phyloP scores from a whole-genome alignment of 1,284 basidiomycete species.

The Pseudozyma sp. region DNA sequence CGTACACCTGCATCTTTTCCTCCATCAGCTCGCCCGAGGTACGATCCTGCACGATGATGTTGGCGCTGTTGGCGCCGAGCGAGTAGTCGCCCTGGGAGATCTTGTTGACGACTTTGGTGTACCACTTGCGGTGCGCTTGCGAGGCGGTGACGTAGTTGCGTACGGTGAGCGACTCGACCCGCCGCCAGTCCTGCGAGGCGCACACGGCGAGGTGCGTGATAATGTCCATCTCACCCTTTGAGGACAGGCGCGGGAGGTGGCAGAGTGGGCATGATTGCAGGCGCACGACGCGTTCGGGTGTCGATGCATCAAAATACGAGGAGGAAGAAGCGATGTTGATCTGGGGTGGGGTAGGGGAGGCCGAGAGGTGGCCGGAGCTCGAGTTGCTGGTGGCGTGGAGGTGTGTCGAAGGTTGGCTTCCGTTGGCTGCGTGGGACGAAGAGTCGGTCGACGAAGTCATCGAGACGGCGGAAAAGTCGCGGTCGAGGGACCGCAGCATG shows the following conservation, averaged over 20 bases:
- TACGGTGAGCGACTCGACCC: constrained; percentile 78
- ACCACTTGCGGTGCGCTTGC: constrained; percentile 97
- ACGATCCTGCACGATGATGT: constrained; percentile 78
- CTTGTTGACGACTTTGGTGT: constrained; percentile 86
- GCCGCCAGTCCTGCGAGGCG: constrained; percentile 87
- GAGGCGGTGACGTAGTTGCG: constrained; percentile 94
- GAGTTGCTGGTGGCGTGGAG: constrained; percentile 3
- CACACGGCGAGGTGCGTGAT: constrained; percentile 88
- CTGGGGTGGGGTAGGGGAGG: constrained; percentile 25
- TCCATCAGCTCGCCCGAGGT: constrained; percentile 91
- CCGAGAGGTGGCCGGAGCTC: constrained; percentile 27
- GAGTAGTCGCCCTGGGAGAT: constrained; percentile 82
- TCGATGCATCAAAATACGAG: constrained; percentile 10
- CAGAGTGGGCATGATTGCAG: constrained; percentile 93
- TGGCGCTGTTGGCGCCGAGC: constrained; percentile 90
- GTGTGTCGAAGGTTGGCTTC: background rate
- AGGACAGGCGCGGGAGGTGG: constrained; percentile 83
- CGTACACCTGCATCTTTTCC: constrained; percentile 97
- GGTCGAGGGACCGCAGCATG: constrained; percentile 28
- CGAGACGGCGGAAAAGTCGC: constrained; percentile 39
- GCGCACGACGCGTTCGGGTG: constrained; percentile 86
- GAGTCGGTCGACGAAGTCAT: constrained; percentile 36
- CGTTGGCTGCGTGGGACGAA: constrained; percentile 4
- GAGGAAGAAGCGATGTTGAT: constrained; percentile 30
- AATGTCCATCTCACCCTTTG: constrained; percentile 91